Percentiles rank a stretch among this genome's conserved stretches.
These are phyloP conservation scores for Circinella umbellata DNA, from an alignment of 371 early-diverging fungal genomes.

Conservation along the genomic window DNA sequence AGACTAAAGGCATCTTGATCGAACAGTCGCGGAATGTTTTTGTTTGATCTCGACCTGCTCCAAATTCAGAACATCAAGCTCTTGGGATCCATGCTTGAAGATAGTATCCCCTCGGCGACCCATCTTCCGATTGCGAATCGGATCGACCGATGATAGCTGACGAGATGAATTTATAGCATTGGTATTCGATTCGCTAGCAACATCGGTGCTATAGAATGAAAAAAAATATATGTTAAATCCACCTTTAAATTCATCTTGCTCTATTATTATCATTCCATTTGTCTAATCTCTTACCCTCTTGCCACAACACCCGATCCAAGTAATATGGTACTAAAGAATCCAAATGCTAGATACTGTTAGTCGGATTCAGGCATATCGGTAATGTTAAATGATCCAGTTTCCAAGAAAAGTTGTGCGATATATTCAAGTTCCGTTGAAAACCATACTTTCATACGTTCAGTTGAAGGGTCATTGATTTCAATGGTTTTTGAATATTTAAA, in stretches of 20 bases:
- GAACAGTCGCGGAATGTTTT: constrained; percentile 3
- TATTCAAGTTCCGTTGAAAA: too few relatives aligned
- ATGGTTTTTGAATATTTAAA: too few relatives aligned
- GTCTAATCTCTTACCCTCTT: not conserved
- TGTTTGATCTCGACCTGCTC: not conserved
- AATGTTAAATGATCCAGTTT: too few relatives aligned
- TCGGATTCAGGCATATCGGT: not conserved
- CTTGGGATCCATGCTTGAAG: constrained; percentile 6
- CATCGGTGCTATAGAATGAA: constrained; percentile 13
- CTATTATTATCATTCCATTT: too few relatives aligned
- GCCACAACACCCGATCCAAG: not conserved
- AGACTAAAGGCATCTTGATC: constrained; percentile 17
- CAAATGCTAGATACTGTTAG: not conserved
- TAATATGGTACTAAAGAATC: not conserved
- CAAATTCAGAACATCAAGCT: constrained; percentile 18
- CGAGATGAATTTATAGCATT: constrained; percentile 4
- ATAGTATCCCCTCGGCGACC: constrained; percentile 19
- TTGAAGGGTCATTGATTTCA: too few relatives aligned
- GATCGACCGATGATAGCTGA: constrained; percentile 11
- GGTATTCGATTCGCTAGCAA: constrained; percentile 14
- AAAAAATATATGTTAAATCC: too few relatives aligned
- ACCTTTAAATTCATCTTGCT: too few relatives aligned
- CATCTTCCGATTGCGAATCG: constrained; percentile 11
- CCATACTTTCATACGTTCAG: too few relatives aligned
- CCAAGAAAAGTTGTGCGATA: too few relatives aligned